Conservation (phyloP, 139 green algal species). For the Chlorella sp. region DNA sequence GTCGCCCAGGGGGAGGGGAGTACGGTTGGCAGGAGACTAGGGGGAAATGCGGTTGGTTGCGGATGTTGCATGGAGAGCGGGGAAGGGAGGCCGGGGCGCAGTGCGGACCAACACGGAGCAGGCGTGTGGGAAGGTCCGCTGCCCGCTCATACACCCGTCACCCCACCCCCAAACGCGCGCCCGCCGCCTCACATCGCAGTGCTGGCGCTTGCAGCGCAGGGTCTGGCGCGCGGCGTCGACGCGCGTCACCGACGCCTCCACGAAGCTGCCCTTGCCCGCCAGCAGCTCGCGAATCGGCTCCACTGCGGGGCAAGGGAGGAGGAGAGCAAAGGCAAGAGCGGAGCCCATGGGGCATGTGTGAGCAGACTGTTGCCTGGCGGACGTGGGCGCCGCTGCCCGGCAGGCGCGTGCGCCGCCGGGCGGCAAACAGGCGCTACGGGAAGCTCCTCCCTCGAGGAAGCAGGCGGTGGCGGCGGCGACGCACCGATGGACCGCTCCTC, state of each 20-base stretch:
- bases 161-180: no score
- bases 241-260: constrained; percentile 71
- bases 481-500: constrained; percentile 95
- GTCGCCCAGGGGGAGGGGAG: neutral
- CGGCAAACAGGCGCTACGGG: no score
- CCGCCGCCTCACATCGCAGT: constrained; percentile 8
- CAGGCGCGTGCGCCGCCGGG: neutral
- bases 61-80: no score
- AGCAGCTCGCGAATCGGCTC: constrained; percentile 40
- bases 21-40: no score
- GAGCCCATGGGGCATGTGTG: constrained; percentile 5
- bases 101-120: no score
- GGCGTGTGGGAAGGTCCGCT: no score
- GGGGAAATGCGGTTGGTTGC: no score
- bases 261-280: constrained; percentile 61
- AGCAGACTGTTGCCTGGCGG: neutral
- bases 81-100: neutral
- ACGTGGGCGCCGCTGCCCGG: neutral
- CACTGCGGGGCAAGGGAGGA: constrained; percentile 29
- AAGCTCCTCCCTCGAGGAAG: no score
- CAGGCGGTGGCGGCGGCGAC: no score
- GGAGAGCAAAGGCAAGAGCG: no score
- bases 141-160: no score
- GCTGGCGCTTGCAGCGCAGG: neutral
- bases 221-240: constrained; percentile 56